Base-by-base conservation (phyloP, 805 yeast species). In the Lipomyces orientalis region DNA sequence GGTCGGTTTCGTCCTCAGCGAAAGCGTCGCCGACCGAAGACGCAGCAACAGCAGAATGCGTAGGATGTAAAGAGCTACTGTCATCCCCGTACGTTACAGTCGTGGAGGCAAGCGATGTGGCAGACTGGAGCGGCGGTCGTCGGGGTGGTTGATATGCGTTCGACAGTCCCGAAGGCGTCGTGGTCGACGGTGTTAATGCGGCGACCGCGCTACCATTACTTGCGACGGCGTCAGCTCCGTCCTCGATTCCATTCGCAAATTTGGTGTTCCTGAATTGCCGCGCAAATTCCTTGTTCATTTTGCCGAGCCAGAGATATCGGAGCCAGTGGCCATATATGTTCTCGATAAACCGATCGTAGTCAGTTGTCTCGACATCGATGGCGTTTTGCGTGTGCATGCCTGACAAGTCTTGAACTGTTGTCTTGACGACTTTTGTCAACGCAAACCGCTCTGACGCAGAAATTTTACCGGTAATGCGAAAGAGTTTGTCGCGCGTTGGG, bases 361-460 rank as follows among this genome's bases (percentile, higher is more conserved):
- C 81, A 31, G 72, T 64, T 0, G 81, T 80, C 59, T 80, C 82
- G 22, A 75, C 70, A 54, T 76, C 79, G 9, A 76, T 67, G 29
- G 78, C 73, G 34, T 64, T 72, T 54, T 73, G 75, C 71, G 71
- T 79, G 76, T 69, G 78, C 72, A 65, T 77, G 61, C 79, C 82
- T 46, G 83, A 80, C 6, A 86, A 82, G 74, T 91, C 95, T 73
- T 88, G 90, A 31, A 90, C 90, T 0, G 93, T 88, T 22, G 86
- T 84, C 73, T 89, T 90, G 46, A 91, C 90, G 39, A 85, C 91
- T 70, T 85, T 87, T 57, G 88, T 87, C 59, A 88, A 76, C 63
- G 86, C 86, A 64, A 83, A 80, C 52, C 81, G 76, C 71, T 83
- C 87, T 2, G 81, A 60, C 7, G 72, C 66, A 2, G 67, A 76